Conservation (phyloP, 352 stramenopile species). For the Phytophthora constricta region DNA sequence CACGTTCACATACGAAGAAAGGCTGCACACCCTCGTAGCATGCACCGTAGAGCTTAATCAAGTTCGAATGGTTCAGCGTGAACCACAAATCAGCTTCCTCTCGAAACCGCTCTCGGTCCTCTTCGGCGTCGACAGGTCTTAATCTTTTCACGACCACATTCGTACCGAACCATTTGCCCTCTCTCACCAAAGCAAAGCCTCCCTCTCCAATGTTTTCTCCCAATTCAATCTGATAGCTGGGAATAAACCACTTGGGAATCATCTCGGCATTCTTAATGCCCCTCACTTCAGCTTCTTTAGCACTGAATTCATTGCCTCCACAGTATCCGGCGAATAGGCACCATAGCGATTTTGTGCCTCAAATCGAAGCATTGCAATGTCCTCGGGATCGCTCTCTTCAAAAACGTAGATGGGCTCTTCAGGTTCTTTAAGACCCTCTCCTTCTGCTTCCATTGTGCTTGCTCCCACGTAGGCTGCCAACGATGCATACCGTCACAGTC, state of each 20-base stretch:
- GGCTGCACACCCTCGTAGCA: conserved; percentile 30
- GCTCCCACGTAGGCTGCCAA: conserved; percentile 38
- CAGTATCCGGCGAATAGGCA: conserved; percentile 25
- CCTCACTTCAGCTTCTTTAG: conserved; percentile 22
- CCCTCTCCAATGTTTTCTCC: conserved; percentile 20
- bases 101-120: conserved; percentile 25
- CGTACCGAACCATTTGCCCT: conserved; percentile 36
- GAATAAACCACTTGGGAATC: conserved; percentile 39
- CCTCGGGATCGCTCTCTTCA: conserved; percentile 14
- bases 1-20: conserved; percentile 41
- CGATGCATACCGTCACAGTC: conserved; percentile 17
- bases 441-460: conserved; percentile 22
- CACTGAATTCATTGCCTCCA: conserved; percentile 29
- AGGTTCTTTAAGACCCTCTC: conserved; percentile 23
- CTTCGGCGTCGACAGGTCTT: conserved; percentile 18
- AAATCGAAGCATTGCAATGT: conserved; percentile 33
- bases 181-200: conserved; percentile 30
- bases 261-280: conserved; percentile 24
- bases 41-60: conserved; percentile 41
- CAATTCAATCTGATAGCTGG: conserved; percentile 30
- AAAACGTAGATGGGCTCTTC: conserved; percentile 25
- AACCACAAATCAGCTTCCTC: conserved; percentile 37
- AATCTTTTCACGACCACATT: conserved; percentile 38
- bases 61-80: conserved; percentile 39
- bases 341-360: conserved; percentile 34